These are phyloP conservation scores for Melanogaster broomeanus DNA, from an alignment of 768 basidiomycete genomes.

Conservation along the genomic window DNA sequence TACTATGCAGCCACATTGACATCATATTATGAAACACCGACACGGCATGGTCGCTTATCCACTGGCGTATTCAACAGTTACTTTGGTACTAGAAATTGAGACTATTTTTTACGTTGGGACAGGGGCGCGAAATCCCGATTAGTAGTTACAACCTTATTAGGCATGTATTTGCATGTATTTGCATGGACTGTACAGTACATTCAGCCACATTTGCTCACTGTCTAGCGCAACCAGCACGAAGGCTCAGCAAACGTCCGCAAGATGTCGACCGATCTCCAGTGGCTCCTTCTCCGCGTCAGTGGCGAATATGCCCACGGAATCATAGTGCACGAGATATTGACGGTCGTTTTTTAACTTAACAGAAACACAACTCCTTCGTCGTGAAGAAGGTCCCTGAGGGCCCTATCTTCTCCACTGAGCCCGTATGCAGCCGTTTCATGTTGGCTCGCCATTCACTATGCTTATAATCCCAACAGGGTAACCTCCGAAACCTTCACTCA, in stretches of 20 bases:
- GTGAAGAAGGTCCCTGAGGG: slow-evolving; percentile 77
- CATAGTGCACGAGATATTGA: background rate
- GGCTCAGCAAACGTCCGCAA: slow-evolving; percentile 30
- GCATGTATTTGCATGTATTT: slow-evolving; percentile 27
- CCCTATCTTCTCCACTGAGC: slow-evolving; percentile 82
- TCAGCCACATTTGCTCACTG: slow-evolving; percentile 32
- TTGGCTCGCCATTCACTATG: slow-evolving; percentile 1
- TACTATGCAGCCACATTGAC: too few species aligned
- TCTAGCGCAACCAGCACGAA: slow-evolving; percentile 13
- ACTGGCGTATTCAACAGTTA: too few species aligned
- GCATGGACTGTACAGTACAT: slow-evolving; percentile 31
- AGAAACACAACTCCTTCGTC: slow-evolving; percentile 86
- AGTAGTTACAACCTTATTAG: background rate
- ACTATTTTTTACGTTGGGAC: too few species aligned
- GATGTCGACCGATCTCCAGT: slow-evolving; percentile 91
- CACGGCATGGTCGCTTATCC: too few species aligned
- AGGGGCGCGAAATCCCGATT: too few species aligned
- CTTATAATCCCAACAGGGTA: slow-evolving; percentile 54
- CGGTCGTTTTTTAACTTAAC: slow-evolving; percentile 3
- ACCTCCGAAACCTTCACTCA: slow-evolving; percentile 87
- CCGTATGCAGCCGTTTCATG: slow-evolving; percentile 46
- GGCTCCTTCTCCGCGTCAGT: slow-evolving; percentile 88
- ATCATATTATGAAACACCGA: too few species aligned
- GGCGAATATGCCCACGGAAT: background rate
- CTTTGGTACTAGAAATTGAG: too few species aligned